Percentiles rank a stretch among this genome's conserved stretches.
phyloP scores from a whole-genome alignment of 768 basidiomycete species.

The Rhodocollybia butyracea region DNA sequence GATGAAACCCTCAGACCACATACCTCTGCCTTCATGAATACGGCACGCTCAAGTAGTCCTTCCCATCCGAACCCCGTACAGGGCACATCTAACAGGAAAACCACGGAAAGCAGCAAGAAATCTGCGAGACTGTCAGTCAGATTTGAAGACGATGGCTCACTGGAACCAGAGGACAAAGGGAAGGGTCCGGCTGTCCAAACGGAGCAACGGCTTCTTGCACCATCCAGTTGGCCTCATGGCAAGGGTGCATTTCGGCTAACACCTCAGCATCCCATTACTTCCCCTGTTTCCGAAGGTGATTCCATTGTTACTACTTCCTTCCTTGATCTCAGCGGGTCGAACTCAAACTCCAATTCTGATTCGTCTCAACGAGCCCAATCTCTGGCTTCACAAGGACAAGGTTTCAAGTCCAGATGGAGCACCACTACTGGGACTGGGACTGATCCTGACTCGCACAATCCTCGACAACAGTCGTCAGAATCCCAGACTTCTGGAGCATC shows the following conservation, averaged over 20 bases:
- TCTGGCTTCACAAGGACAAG: neutral
- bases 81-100: neutral
- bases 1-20: constrained; percentile 8
- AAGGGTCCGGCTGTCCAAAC: constrained; percentile 16
- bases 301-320: constrained; percentile 27
- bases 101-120: constrained; percentile 1
- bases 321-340: constrained; percentile 34
- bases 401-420: constrained; percentile 39
- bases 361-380: constrained; percentile 15
- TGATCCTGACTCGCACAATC: constrained; percentile 22
- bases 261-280: constrained; percentile 14
- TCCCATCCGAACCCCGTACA: neutral
- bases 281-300: constrained; percentile 12
- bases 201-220: constrained; percentile 8
- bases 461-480: constrained; percentile 9
- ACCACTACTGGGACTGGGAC: constrained; percentile 26
- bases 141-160: constrained; percentile 13
- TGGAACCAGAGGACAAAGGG: neutral
- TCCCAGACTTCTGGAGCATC: constrained; percentile 19
- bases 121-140: constrained; percentile 14
- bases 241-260: constrained; percentile 22
- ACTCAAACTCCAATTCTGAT: constrained; percentile 18
- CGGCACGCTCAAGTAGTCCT: too few relatives aligned
- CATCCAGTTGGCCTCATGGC: neutral
- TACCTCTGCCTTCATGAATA: too few relatives aligned